Base-by-base conservation (phyloP, 257 asterid species). In the Rubia yunnanensis region DNA sequence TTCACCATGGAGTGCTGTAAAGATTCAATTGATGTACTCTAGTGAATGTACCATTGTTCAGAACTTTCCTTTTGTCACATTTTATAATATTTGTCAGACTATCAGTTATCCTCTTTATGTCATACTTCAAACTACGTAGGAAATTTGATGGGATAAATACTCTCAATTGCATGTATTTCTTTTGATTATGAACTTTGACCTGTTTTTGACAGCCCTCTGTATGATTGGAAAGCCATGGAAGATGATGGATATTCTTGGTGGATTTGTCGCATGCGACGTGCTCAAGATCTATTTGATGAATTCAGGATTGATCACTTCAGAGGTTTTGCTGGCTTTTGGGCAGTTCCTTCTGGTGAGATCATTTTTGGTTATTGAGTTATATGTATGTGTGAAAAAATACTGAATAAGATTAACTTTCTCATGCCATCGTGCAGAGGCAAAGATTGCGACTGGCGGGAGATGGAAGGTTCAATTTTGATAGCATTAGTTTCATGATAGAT, bases 301-400 rank as follows among this genome's bases (percentile, higher is more conserved):
- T 90, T 94, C 76, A 79, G 99, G 83, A 94, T 94, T 32, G 99
- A 94, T 70, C 99, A 94, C 81, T 94, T 94, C 35, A 79, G 99
- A 85, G 97, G 99, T 77, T 86, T 94, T 79, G 95, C 99, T 73
- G 99, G 99, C 70, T 94, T 79, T 75, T 94, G 97, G 99, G 99
- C 99, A 65, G 95, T 94, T 71, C 99, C 99, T 74, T 81, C 97
- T 64, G 97, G 97, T 94, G 75, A 80, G 83, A 77, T 61, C 71
- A 62, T 20, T 49, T 67, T 68, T 50, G 41, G 32, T 46, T 63
- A 28, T 18, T 67, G 69, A 26, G 18, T 46, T 59, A 61, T 44
- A 46, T 26, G 48, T 66, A 73, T 75, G 61, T 49, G 8, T 60
- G 13, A 60, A 38, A 41, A 44, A 48, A 0, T 27, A 27, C 11